Evolutionary conservation across 2,329 filamentous ascomycete species (phyloP), one percentile per base, ranked within the genome.

Genomic region (Aspergillus cejpii): DNA sequence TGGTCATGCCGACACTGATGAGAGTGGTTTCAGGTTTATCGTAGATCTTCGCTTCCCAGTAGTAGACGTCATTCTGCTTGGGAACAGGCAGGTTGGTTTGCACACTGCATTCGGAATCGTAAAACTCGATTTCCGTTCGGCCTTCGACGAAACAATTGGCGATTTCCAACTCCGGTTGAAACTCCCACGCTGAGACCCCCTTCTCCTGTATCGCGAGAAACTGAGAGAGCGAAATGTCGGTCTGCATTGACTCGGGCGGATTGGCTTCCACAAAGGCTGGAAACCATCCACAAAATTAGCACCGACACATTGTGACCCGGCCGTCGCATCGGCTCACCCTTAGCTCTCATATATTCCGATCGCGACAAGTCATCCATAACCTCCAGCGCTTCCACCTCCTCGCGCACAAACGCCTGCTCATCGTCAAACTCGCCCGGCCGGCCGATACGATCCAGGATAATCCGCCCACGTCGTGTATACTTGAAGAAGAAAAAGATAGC

Each of bases 171-270:
- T 98, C 92, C n/a, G 92, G 92, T 67, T 97, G 92, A 61, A 98
- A 98, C 67, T 98, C 92, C 92, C 92, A 98, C 5, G 92, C 92
- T 4, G 92, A 95, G n/a, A 98, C 91, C 40, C 92, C 92, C 68
- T 98, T 98, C 73, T 98, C 92, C 72, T 98, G 92, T 55, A 98
- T 98, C 33, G 92, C 92, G 47, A 98, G 78, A 65, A 95, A 97
- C 66, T 98, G 92, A 27, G 92, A 97, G 52, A 98, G 73, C 17
- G 92, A 97, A 53, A 98, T 98, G 64, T 98, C 92, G 55, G 92
- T 97, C 61, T 92, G 89, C 47, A 91, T 74, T 6, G 92, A 97
- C 67, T 98, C 92, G 53, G 92, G 89, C 2, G 91, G 92, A 63
- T 97, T 96, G 44, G 84, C 87, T 66, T 92, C 84, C 50, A 96